These are phyloP conservation scores for Mollisiaceae sp. DNA, from an alignment of 2,329 filamentous ascomycete species.

Conservation along the genomic window DNA sequence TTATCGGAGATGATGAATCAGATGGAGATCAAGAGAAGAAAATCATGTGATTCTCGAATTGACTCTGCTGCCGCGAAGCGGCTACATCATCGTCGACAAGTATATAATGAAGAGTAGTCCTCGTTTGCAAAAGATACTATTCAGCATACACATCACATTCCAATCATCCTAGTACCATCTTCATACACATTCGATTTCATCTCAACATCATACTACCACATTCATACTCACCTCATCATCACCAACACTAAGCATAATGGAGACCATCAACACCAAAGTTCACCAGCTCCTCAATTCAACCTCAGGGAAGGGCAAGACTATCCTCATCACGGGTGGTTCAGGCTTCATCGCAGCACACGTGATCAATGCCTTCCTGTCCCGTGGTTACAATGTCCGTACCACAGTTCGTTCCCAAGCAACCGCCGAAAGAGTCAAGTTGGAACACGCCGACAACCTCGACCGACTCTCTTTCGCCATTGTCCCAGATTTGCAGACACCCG, in stretches of 20 bases:
- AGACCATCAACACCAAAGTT: constrained; percentile 11
- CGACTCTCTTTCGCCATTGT: constrained; percentile 57
- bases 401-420: constrained; percentile 53
- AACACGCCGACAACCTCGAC: constrained; percentile 44
- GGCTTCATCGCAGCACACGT: constrained; percentile 59
- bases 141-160: neutral
- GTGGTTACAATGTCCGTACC: constrained; percentile 45
- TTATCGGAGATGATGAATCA: neutral
- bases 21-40: neutral
- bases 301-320: constrained; percentile 29
- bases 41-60: neutral
- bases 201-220: neutral
- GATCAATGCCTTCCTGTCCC: constrained; percentile 50
- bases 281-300: constrained; percentile 7
- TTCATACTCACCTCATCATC: neutral
- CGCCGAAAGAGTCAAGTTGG: constrained; percentile 48
- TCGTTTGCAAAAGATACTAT: neutral
- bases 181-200: too few relatives aligned
- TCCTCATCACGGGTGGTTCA: constrained; percentile 45
- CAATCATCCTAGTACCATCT: too few relatives aligned
- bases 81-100: neutral
- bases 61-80: neutral
- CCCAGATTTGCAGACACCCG: constrained; percentile 70
- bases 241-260: constrained; percentile 4
- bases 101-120: constrained; percentile 4